Percentiles rank a stretch among this genome's conserved stretches.
These are phyloP conservation scores for Phialophora expanda DNA, from an alignment of 2,329 filamentous ascomycete species.

Conservation along the genomic window DNA sequence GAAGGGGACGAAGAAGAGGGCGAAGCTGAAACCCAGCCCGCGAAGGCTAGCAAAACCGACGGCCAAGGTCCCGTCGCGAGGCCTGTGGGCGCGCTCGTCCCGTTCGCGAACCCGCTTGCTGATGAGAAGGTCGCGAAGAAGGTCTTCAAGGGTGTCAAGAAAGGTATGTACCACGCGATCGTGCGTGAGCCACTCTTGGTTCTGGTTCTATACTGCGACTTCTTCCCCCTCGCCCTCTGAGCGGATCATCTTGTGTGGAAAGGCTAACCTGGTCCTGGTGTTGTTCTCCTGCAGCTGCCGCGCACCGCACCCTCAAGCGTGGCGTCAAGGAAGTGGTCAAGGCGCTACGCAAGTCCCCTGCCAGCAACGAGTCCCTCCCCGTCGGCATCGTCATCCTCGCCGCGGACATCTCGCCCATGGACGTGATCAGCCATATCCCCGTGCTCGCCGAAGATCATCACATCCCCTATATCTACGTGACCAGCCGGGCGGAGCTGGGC, in stretches of 20 bases:
- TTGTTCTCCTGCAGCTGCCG: conserved; percentile 69
- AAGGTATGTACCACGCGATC: conserved; percentile 52
- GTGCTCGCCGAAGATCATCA: conserved; percentile 98
- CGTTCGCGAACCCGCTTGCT: conserved; percentile 57
- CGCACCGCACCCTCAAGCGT: conserved; percentile 93
- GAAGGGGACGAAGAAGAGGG: conserved; percentile 27
- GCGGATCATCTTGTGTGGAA: conserved; percentile 5
- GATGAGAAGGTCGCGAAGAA: conserved; percentile 59
- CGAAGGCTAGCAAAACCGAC: conserved; percentile 25
- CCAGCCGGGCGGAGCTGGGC: conserved; percentile 89
- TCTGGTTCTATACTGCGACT: conserved; percentile 51
- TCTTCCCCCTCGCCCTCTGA: conserved; percentile 51
- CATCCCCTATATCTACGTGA: conserved; percentile 95
- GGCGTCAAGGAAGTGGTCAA: conserved; percentile 99
- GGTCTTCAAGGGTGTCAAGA: conserved; percentile 59
- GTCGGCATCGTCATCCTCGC: conserved; percentile 86
- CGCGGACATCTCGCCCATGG: conserved; percentile 96
- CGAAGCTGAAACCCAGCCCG: conserved; percentile 11
- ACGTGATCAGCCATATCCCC: conserved; percentile 97
- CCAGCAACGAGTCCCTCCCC: conserved; percentile 55
- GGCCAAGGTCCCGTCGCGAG: conserved; percentile 33
- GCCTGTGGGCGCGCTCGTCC: conserved; percentile 55
- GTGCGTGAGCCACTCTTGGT: conserved; percentile 52
- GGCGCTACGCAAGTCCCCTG: conserved; percentile 84
- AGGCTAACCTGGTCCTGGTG: conserved; percentile 7